Base-by-base conservation (phyloP, 2,329 filamentous ascomycete species). In the Fusarium sambucinum region DNA sequence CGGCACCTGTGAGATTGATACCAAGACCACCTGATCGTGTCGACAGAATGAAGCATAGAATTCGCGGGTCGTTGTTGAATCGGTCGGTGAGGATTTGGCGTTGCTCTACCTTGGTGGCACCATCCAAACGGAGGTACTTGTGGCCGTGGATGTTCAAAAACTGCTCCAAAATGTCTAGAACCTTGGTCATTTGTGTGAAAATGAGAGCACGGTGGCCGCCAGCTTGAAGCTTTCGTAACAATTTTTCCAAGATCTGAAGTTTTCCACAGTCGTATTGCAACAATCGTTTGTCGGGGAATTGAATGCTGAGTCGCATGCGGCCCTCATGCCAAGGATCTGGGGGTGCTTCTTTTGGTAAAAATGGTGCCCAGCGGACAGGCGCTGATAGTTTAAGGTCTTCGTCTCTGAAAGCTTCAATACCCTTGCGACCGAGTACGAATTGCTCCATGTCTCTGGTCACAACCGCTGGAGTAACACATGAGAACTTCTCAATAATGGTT, bases 151-250 rank as follows among this genome's bases (percentile, higher is more conserved):
- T 97, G 76, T 97, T 98, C 71, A 99, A 87, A 76, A 99, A 99
- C 72, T 96, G 94, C 78, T 99, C 96, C 4, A 99, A 85, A 56
- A 99, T 97, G 77, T 99, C 95, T 19, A 99, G 86, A 45, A 98
- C 96, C 78, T 97, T 97, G 46, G 96, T 98, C 96, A 99, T 99
- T 76, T 99, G 96, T 1, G 96, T 98, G 79, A 99, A 99, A 77
- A 99, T 99, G 51, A 99, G 85, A 12, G 94, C 96, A 10, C 96
- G 92, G 75, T 98, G 96, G 2, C 94, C 94, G 38, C 93, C 94
- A 4, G 92, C 88, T 80, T 98, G 94, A 10, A 99, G 85, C 66
- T 92, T 90, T 12, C 96, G 91, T 16, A 99, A 86, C 3, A 99
- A 86, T 63, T 90, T 90, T 74, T 96, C 96, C 17, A 99, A 86